These are phyloP conservation scores for Mycena belliarum DNA, from an alignment of 768 basidiomycete species.

Conservation along the genomic window DNA sequence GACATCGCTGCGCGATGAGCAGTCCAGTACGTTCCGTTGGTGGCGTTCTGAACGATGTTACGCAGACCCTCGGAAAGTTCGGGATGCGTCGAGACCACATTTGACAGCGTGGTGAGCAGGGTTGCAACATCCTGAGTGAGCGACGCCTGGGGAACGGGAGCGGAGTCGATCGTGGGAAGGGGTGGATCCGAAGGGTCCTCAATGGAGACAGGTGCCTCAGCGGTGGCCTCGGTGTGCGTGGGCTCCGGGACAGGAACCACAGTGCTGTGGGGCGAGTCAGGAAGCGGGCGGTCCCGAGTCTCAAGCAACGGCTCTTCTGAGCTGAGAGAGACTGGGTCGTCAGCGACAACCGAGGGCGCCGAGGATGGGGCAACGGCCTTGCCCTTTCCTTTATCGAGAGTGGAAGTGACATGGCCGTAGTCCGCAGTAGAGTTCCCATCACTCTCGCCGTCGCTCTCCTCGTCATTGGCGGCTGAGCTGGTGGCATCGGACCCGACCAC, in stretches of 20 bases:
- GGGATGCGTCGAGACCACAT: slow-evolving; percentile 63
- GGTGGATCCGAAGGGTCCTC: slow-evolving; percentile 45
- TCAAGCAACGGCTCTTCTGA: slow-evolving; percentile 27
- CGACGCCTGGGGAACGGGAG: slow-evolving; percentile 38
- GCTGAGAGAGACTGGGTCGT: slow-evolving; percentile 37
- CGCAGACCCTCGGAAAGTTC: slow-evolving; percentile 70
- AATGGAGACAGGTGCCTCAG: not conserved
- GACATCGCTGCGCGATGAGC: slow-evolving; percentile 61
- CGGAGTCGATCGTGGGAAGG: slow-evolving; percentile 45
- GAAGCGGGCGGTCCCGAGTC: not conserved
- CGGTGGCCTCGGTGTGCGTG: slow-evolving; percentile 5
- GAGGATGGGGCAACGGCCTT: slow-evolving; percentile 33
- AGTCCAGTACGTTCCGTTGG: slow-evolving; percentile 69
- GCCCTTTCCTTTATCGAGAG: slow-evolving; percentile 52
- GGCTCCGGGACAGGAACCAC: not conserved
- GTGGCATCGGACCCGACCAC: slow-evolving; percentile 42
- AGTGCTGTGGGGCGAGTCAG: slow-evolving; percentile 23
- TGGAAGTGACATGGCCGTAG: slow-evolving; percentile 22
- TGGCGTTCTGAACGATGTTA: slow-evolving; percentile 61
- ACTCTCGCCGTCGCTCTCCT: slow-evolving; percentile 27
- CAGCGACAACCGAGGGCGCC: slow-evolving; percentile 21
- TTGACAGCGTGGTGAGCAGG: slow-evolving; percentile 56
- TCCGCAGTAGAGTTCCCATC: slow-evolving; percentile 34
- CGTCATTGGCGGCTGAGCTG: slow-evolving; percentile 29
- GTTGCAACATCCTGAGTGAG: slow-evolving; percentile 66